phyloP scores from a whole-genome alignment of 1,284 basidiomycete species.

The Salmacisia buchloeana region DNA sequence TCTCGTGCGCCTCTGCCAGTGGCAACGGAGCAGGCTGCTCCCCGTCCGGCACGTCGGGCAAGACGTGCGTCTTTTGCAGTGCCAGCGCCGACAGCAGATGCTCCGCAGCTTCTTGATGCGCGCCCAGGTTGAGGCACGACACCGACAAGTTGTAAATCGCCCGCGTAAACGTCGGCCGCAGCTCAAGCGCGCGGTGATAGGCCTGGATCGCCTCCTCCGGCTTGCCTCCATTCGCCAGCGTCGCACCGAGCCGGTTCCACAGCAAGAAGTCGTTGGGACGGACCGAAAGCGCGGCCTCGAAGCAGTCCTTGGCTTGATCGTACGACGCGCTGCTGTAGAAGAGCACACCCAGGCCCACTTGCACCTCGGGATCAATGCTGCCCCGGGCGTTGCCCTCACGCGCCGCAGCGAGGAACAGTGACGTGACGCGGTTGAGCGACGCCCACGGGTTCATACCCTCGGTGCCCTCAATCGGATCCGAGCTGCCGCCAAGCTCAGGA shows the following conservation, averaged over 20 bases:
- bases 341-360: conserved; percentile 84
- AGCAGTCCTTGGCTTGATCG: conserved; percentile 80
- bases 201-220: conserved; percentile 93
- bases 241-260: conserved; percentile 95
- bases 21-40: conserved; percentile 24
- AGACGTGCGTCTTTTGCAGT: conserved; percentile 60
- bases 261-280: conserved; percentile 85
- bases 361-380: conserved; percentile 79
- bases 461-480: conserved; percentile 52
- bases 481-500: conserved; percentile 60
- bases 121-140: conserved; percentile 91
- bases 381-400: conserved; percentile 59
- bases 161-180: conserved; percentile 91
- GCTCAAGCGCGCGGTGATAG: conserved; percentile 84
- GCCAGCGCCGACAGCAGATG: conserved; percentile 90
- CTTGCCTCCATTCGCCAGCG: conserved; percentile 86
- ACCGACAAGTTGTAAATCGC: conserved; percentile 98
- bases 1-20: conserved; percentile 43
- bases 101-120: conserved; percentile 90
- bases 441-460: conserved; percentile 67
- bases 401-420: conserved; percentile 78
- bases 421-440: conserved; percentile 72
- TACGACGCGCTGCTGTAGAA: conserved; percentile 81
- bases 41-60: conserved; percentile 41
- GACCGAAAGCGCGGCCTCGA: conserved; percentile 72